Evolutionary conservation across 163 green algal species (phyloP), one percentile per base, ranked within the genome.

Genomic region (Botryococcus braunii): DNA sequence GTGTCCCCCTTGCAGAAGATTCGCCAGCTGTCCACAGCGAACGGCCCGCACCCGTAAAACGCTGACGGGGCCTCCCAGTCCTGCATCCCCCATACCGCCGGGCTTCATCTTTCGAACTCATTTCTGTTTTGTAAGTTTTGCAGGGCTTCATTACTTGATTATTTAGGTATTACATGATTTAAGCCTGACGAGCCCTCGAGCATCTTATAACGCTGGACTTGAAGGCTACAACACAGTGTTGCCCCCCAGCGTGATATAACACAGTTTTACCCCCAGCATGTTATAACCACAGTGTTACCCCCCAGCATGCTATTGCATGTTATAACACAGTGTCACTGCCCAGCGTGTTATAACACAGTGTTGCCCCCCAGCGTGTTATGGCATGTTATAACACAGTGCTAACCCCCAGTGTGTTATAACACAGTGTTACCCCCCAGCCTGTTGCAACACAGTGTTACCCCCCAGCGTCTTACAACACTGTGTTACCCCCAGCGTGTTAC

Each of bases 11-110:
- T 57, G 72, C 82, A 88, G 58, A 88, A 88, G 46, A 86, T 82
- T 61, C 57, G 65, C 74, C 74, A 88, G 39, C 57, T 76, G 74
- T 86, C 82, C 3, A 67, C 48, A 39, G 77, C 70, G 70, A 88
- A 88, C 55, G 69, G 76, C 36, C 82, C 82, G 48, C 82, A 86
- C 31, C 78, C 77, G 29, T 70, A 70, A 66, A 88, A 86, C 49
- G 85, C 74, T 6, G 36, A 46, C 29, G 79, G 79, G 7, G 76
- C 60, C 31, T 73, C 25, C 82, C 82, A 86, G 41, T 75, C 66
- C 34, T 69, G 49, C 37, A 47, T 73, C 43, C 21, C n/a, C 58
- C 74, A 50, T 35, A 76, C 6, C 23, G 43, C 7, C 31, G 25
- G 50, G n/a, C n/a, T n/a, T n/a, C 50, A 32, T 13, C 13, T 55